Evolutionary conservation across 768 basidiomycete genomes (phyloP), one percentile per base, ranked within the genome.

Genomic region (Suillus ampliporus): DNA sequence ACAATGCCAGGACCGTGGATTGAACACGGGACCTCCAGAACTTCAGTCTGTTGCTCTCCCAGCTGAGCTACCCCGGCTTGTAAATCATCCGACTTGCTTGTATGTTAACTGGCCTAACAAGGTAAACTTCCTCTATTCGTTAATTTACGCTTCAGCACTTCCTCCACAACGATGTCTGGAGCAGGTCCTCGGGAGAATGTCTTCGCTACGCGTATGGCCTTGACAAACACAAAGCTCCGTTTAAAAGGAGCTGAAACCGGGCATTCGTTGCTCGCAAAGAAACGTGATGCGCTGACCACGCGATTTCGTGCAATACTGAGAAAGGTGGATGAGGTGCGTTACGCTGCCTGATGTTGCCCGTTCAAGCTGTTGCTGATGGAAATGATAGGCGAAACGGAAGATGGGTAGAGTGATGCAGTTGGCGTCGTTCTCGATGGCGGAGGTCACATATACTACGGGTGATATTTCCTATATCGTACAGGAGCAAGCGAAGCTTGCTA

Each of bases 401-500:
- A 99, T 99, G 97, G 97, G 97, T 35, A 85, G 93, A 63, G 96
- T 99, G 28, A 97, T 99, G 89, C 97, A 99, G 76, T 84, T 99
- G 57, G 97, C 97, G 28, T 99, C 97, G 46, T 97, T 99, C 83
- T 97, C 96, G 47, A 90, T 99, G 80, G 97, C 97, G 0, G 97
- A 99, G 77, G 97, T 99, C 67, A 97, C 96, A 21, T 99, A 99
- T 79, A 89, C 96, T 38, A 97, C 97, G 10, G 94, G 94, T 67
- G 97, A 99, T 73, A 99, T 99, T 72, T 88, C 94, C 51, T 99
- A 99, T 78, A 92, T 97, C 65, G 95, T 99, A 6, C 97, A 99
- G 75, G 97, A 99, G 75, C 92, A 94, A 67, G 96, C 94, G 34
- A 92, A 92, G 72, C 82, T 87, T 37, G 97, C 97, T 0, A 86